A percentile compares a stretch with the other conserved stretches of the same genome.
These are phyloP conservation scores for Aechmea fasciata DNA, from an alignment of 176 grass and related monocot genomes.

Conservation along the genomic window DNA sequence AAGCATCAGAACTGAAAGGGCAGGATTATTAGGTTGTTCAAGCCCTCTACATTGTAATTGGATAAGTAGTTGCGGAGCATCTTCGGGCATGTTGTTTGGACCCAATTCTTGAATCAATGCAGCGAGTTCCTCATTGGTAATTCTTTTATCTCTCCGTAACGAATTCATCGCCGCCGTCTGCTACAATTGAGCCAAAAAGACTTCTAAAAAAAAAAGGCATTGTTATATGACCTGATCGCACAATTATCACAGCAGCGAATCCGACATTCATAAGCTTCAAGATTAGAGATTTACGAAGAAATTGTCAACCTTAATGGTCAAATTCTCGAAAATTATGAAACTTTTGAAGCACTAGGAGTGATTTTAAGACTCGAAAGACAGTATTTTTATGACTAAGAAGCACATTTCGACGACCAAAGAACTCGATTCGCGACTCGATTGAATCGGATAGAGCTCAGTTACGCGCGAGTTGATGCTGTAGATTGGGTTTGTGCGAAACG, in stretches of 20 bases:
- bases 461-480: too few relatives aligned
- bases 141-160: background rate
- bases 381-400: too few relatives aligned
- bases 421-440: too few relatives aligned
- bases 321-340: background rate
- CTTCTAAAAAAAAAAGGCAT: background rate
- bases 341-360: background rate
- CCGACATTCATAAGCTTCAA: background rate
- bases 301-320: background rate
- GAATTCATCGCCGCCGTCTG: background rate
- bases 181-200: background rate
- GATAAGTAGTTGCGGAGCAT: background rate
- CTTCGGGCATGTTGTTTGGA: background rate
- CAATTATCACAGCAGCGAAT: background rate
- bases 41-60: background rate
- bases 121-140: background rate
- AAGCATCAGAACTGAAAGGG: slow-evolving; percentile 43
- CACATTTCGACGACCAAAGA: too few relatives aligned
- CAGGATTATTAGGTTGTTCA: background rate
- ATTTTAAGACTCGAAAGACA: too few relatives aligned
- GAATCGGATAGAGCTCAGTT: too few relatives aligned
- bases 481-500: too few relatives aligned
- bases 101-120: background rate
- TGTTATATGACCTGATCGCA: background rate
- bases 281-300: background rate